Evolutionary conservation across 352 stramenopile genomes (phyloP).

Genomic region (Phytophthora vignae): DNA sequence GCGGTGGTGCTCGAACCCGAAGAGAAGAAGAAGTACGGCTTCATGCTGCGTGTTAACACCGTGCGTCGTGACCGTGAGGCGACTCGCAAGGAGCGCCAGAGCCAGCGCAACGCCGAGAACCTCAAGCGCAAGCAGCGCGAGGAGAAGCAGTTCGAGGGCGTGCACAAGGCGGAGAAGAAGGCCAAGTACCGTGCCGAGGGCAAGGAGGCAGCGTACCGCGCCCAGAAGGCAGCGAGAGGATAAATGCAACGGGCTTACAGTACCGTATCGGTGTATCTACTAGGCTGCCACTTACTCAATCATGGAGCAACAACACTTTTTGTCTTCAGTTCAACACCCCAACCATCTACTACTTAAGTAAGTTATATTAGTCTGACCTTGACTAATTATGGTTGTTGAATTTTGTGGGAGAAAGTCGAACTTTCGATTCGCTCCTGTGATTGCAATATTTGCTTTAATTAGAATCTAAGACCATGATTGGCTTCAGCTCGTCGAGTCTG

Average conservation of each 20-base stretch:
- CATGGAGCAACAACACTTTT: conserved; percentile 27
- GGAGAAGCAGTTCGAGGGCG: conserved; percentile 89
- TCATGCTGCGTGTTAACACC: conserved; percentile 97
- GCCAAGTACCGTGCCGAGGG: conserved; percentile 85
- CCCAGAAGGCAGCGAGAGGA: conserved; percentile 52
- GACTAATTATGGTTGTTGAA: too few relatives aligned
- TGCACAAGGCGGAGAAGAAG: conserved; percentile 88
- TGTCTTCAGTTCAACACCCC: conserved; percentile 43
- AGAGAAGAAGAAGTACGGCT: conserved; percentile 97
- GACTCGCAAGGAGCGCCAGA: conserved; percentile 94
- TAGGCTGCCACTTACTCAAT: conserved; percentile 17
- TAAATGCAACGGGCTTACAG: conserved; percentile 19
- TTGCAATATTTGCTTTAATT: too few relatives aligned
- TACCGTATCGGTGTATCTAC: conserved; percentile 1
- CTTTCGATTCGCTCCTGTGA: too few relatives aligned
- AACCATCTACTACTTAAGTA: too few relatives aligned
- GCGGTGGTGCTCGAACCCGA: conserved; percentile 96
- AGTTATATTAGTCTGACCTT: too few relatives aligned
- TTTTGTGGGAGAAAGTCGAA: too few relatives aligned
- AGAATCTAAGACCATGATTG: too few relatives aligned
- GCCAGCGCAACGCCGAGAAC: conserved; percentile 83
- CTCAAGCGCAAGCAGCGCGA: conserved; percentile 94
- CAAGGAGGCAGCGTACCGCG: conserved; percentile 72
- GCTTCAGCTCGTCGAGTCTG: too few relatives aligned
- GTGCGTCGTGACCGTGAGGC: conserved; percentile 97